Evolutionary conservation across 495 filamentous ascomycete genomes (phyloP).

Genomic region (Saxispiralis lemnorum): DNA sequence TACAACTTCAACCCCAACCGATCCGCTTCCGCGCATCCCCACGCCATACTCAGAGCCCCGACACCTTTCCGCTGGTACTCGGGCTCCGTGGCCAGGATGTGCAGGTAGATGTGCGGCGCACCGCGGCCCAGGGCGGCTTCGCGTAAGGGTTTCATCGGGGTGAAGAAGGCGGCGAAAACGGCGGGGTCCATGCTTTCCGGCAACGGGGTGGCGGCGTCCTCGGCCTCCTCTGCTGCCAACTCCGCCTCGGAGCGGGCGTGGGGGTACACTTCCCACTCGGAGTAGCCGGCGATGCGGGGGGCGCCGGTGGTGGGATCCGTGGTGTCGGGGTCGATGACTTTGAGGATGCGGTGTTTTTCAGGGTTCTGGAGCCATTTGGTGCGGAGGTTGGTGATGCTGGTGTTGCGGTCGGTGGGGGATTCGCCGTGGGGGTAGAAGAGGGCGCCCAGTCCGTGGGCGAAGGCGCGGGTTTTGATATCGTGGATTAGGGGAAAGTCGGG

Average conservation of each 20-base stretch:
- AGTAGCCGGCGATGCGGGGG: constrained; percentile 3
- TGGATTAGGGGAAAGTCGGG: constrained; percentile 6
- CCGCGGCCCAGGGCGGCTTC: constrained; percentile 4
- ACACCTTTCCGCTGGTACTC: constrained; percentile 13
- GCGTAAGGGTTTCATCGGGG: background rate
- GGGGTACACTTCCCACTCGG: constrained; percentile 9
- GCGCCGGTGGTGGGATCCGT: background rate
- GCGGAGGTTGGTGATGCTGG: background rate
- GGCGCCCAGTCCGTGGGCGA: constrained; percentile 2
- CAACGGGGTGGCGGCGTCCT: background rate
- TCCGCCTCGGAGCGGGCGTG: constrained; percentile 7
- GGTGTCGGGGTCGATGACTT: constrained; percentile 10
- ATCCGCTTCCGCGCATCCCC: constrained; percentile 15
- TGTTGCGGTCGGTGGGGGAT: background rate
- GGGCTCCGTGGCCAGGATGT: constrained; percentile 10
- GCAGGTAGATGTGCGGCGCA: constrained; percentile 6
- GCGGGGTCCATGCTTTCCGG: background rate
- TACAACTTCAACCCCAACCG: constrained; percentile 10
- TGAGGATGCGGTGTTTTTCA: constrained; percentile 4
- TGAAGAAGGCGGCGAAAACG: constrained; percentile 5
- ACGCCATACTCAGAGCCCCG: constrained; percentile 9
- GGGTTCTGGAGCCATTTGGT: constrained; percentile 7
- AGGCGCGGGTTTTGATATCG: constrained; percentile 4
- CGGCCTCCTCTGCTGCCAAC: constrained; percentile 3
- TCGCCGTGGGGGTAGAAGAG: constrained; percentile 8